Evolutionary conservation across 306 rosid genomes (phyloP), one percentile per base, ranked within the genome.

Genomic region (Nissolia schottii): DNA sequence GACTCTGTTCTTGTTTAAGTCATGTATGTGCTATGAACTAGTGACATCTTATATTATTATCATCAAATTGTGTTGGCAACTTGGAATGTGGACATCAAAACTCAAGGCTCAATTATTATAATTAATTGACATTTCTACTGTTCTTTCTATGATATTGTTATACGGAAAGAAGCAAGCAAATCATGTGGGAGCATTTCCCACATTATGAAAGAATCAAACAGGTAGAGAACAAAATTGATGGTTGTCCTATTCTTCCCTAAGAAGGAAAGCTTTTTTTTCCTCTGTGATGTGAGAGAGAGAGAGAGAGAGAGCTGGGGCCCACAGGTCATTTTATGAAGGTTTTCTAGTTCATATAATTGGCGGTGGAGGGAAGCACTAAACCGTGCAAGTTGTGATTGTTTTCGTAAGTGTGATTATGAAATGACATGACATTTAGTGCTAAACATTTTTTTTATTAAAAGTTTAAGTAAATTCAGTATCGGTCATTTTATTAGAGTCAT

Each of bases 401-500:
- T 64, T 51, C 9, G n/a, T n/a, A n/a, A 64, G 24, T 61, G 28
- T 61, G 77, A 37, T 75, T 80, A 72, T 65, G 19, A 77, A 41
- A 20, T 77, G 77, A 83, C 60, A 46, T 77, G 84, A 74, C 65
- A 61, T 70, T 62, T 25, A 87, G 84, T 73, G 85, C 68, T 68
- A 61, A n/a, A n/a, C n/a, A n/a, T n/a, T n/a, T n/a, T n/a, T n/a
- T n/a, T n/a, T n/a, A n/a, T n/a, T n/a, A n/a, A n/a, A n/a, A n/a
- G n/a, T n/a, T n/a, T n/a, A n/a, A n/a, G n/a, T n/a, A n/a, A n/a
- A n/a, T n/a, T n/a, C n/a, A n/a, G n/a, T n/a, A n/a, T n/a, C n/a
- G n/a, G n/a, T n/a, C n/a, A n/a, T n/a, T n/a, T n/a, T n/a, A n/a
- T n/a, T n/a, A n/a, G n/a, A n/a, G n/a, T n/a, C n/a, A n/a, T n/a